Evolutionary conservation across 441 rosid species (phyloP), one percentile per base, ranked within the genome.

Genomic region (Erodium trifolium): DNA sequence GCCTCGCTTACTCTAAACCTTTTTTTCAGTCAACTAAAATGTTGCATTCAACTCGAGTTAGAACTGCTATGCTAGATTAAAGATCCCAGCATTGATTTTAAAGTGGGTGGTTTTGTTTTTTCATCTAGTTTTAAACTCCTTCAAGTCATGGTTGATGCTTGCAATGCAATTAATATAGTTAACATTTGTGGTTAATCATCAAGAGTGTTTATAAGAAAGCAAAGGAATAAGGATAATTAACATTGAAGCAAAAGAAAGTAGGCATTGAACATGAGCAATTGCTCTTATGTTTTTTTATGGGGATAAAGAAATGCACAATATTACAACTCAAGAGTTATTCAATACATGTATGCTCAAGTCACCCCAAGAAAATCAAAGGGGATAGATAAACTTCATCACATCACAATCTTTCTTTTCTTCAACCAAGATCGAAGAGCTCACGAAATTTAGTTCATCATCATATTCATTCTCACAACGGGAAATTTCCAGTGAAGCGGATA

Each of bases 401-500:
- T 49, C 57, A 12, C 57, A 49, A 49, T 49, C 57, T 49, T 11
- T 9, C 12, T 47, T 47, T 49, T n/a, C 16, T 12, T 49, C 57
- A 49, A 49, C 57, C 57, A n/a, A 34, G 37, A 49, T 49, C 6
- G 13, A 49, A 2, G 57, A 12, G 2, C 11, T 49, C 57, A 49
- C 5, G 16, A 3, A 12, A n/a, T 49, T 13, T 49, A 2, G 1
- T 13, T 49, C 57, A 3, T n/a, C 17, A 1, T 13, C 47, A 37
- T 7, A 37, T 41, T 41, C 47, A 49, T 49, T 16, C 66, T 86
- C 85, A 88, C 66, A 43, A 68, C 45, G 98, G 99, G 79, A 88
- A 95, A 67, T 76, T 78, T 72, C 99, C 99, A 1, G 92, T 95
- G 80, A 82, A 69, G 62, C 72, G 80, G 45, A 95, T 92, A 71